A percentile compares a stretch with the other conserved stretches of the same genome.
Evolutionary conservation across 306 rosid genomes (phyloP).

Genomic region (Dicorynia guianensis): DNA sequence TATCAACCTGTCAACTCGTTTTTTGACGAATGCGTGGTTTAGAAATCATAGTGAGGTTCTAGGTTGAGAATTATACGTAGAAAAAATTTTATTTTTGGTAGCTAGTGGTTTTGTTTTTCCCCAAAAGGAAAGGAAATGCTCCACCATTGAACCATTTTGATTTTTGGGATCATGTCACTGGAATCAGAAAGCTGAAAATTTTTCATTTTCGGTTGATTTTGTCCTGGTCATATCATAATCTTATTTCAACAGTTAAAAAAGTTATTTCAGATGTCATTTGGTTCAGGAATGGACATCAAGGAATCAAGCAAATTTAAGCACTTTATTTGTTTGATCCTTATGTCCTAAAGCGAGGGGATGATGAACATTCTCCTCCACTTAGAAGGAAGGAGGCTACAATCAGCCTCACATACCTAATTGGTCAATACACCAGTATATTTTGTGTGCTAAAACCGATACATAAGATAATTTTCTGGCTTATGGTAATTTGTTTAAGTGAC

Average conservation of each 20-base stretch:
- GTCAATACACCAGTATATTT: too few relatives aligned
- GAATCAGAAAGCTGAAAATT: background rate
- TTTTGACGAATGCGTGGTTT: background rate
- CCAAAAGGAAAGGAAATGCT: background rate
- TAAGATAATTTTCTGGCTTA: too few relatives aligned
- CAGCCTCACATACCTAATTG: conserved; percentile 14
- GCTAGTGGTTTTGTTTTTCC: background rate
- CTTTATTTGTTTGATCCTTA: conserved; percentile 60
- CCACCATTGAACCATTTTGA: background rate
- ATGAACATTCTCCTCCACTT: conserved; percentile 83
- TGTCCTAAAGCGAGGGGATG: conserved; percentile 84
- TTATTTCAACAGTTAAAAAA: background rate
- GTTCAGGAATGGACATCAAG: conserved; percentile 53
- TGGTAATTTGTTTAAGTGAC: too few relatives aligned
- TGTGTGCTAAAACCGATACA: too few relatives aligned
- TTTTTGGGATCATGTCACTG: background rate
- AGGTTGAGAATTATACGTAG: background rate
- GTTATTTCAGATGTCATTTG: conserved; percentile 6
- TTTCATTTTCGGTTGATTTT: conserved; percentile 14
- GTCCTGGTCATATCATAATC: background rate
- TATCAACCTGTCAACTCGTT: too few relatives aligned
- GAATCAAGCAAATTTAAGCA: conserved; percentile 61
- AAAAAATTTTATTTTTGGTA: background rate
- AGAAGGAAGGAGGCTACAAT: conserved; percentile 75
- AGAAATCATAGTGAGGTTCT: background rate